Conservation (phyloP, 2,329 filamentous ascomycete species). For the Chalara sp. region DNA sequence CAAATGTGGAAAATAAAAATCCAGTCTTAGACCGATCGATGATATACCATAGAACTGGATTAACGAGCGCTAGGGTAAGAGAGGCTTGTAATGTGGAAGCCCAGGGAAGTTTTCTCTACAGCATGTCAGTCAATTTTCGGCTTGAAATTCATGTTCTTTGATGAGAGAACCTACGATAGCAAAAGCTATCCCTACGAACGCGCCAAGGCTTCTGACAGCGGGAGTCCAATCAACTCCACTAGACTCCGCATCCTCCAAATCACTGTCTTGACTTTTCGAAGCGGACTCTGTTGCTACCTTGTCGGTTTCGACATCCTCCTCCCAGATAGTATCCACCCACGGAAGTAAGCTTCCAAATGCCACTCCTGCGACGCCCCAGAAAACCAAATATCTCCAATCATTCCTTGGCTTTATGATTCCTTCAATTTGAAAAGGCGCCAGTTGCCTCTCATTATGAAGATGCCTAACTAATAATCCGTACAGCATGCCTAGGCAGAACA, state of each 20-base stretch:
- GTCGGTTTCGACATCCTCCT: conserved; percentile 33
- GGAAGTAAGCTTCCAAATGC: conserved; percentile 73
- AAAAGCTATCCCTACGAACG: conserved; percentile 68
- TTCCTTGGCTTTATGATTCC: conserved; percentile 35
- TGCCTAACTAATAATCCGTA: conserved; percentile 80
- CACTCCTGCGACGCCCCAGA: conserved; percentile 79
- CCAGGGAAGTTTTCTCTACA: conserved; percentile 82
- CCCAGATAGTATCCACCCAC: conserved; percentile 75
- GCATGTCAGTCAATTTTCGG: neutral
- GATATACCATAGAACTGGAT: conserved; percentile 92
- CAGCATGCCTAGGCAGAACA: conserved; percentile 73
- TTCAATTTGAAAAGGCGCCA: conserved; percentile 52
- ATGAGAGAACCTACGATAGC: conserved; percentile 62
- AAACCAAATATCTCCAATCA: conserved; percentile 62
- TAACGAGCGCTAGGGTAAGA: conserved; percentile 79
- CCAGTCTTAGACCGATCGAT: conserved; percentile 86
- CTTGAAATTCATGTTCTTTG: neutral
- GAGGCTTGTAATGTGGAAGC: conserved; percentile 91
- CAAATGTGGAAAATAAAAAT: conserved; percentile 68
- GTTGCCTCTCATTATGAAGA: conserved; percentile 62
- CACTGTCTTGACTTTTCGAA: neutral
- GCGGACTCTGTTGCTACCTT: neutral
- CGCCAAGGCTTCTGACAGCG: conserved; percentile 61
- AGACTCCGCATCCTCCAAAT: conserved; percentile 13
- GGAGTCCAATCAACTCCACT: conserved; percentile 68